Percentiles rank a stretch among this genome's conserved stretches.
Evolutionary conservation across 2,329 filamentous ascomycete species (phyloP).

Genomic region (Leptosphaerulina australis): DNA sequence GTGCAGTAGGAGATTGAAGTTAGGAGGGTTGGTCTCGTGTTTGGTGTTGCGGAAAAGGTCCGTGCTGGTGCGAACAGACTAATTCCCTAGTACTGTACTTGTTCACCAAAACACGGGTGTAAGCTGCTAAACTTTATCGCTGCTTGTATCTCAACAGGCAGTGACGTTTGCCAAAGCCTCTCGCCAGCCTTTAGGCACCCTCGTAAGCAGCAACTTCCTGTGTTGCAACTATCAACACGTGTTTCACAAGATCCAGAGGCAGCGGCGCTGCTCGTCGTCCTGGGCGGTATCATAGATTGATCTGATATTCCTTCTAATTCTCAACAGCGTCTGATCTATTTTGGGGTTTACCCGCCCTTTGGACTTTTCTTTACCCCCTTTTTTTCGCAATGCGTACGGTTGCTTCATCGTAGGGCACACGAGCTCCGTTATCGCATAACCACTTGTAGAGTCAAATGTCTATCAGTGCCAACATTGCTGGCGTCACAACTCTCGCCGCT

Average conservation of each 20-base stretch:
- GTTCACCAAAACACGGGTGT: not conserved
- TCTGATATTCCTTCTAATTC: not conserved
- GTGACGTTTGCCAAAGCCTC: not conserved
- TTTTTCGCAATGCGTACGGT: conserved; percentile 15
- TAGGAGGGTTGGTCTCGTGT: too few species aligned
- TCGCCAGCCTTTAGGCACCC: not conserved
- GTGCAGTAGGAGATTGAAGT: too few species aligned
- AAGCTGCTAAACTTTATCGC: conserved; percentile 13
- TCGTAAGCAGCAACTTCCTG: conserved; percentile 1
- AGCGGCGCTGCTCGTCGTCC: conserved; percentile 11
- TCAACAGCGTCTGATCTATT: conserved; percentile 8
- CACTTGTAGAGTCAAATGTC: conserved; percentile 17
- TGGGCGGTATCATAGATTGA: conserved; percentile 8
- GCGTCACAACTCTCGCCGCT: conserved; percentile 24
- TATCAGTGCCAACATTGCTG: conserved; percentile 18
- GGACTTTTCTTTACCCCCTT: conserved; percentile 2
- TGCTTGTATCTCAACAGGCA: not conserved
- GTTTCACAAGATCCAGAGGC: conserved; percentile 23
- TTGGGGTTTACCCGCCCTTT: conserved; percentile 7
- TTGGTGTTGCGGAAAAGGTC: too few species aligned
- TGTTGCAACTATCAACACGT: conserved; percentile 14
- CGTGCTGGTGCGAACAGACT: too few species aligned
- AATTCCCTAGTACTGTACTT: too few species aligned
- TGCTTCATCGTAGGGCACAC: conserved; percentile 12
- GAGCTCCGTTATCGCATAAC: conserved; percentile 8